phyloP scores from a whole-genome alignment of 2,329 filamentous ascomycete species.

The Penicillium sclerotigenum region DNA sequence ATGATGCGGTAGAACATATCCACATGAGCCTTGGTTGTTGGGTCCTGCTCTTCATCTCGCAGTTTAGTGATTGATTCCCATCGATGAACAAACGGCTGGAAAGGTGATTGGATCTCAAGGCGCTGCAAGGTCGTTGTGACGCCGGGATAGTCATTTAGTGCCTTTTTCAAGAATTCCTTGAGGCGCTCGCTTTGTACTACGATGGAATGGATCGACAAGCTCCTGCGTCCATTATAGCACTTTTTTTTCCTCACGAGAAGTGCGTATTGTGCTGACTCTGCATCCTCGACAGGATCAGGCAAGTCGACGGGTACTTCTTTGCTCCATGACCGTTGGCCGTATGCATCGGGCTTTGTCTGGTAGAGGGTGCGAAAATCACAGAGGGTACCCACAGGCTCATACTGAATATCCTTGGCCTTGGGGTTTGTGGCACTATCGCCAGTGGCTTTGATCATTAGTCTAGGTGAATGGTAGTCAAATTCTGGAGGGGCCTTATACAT shows the following conservation, averaged over 20 bases:
- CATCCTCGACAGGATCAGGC: conserved; percentile 58
- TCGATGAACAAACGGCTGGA: conserved; percentile 63
- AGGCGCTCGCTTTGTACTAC: conserved; percentile 62
- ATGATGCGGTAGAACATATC: conserved; percentile 49
- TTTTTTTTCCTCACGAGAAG: conserved; percentile 59
- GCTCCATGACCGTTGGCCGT: conserved; percentile 55
- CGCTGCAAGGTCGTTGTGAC: conserved; percentile 59
- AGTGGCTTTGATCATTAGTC: background rate
- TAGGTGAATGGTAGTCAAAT: background rate
- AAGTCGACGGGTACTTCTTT: conserved; percentile 55
- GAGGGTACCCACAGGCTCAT: conserved; percentile 29
- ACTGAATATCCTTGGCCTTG: background rate
- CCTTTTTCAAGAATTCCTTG: conserved; percentile 54
- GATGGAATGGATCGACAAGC: conserved; percentile 60
- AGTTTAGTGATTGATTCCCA: conserved; percentile 53
- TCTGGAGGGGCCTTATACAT: background rate
- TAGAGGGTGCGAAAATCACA: conserved; percentile 50
- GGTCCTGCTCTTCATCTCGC: conserved; percentile 44
- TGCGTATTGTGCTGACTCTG: conserved; percentile 60
- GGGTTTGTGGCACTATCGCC: background rate
- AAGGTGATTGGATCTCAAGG: conserved; percentile 59
- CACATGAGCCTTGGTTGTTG: conserved; percentile 48
- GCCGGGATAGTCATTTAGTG: conserved; percentile 59
- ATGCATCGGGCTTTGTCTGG: conserved; percentile 50
- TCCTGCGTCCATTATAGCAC: conserved; percentile 58